Percentiles rank a stretch among this genome's conserved stretches.
phyloP scores from a whole-genome alignment of 106 monocot genomes.

The Dendrobium nobile region DNA sequence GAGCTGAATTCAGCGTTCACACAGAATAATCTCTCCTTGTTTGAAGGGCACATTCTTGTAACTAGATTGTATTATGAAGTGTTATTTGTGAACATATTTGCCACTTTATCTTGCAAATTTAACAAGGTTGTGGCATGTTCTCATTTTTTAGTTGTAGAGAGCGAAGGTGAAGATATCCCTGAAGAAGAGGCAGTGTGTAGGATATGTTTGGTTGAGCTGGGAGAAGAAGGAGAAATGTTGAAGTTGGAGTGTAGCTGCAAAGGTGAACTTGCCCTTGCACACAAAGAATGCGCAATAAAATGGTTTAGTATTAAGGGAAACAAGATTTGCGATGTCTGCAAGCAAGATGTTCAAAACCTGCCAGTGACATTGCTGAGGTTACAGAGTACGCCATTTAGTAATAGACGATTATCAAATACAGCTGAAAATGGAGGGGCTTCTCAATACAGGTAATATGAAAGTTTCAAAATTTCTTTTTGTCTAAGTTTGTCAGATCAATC shows the following conservation, averaged over 20 bases:
- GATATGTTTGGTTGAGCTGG: conserved; percentile 87
- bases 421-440: conserved; percentile 36
- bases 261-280: conserved; percentile 95
- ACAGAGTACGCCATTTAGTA: conserved; percentile 45
- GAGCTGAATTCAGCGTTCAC: no score
- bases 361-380: conserved; percentile 85
- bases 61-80: not conserved
- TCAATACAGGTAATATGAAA: conserved; percentile 42
- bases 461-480: not conserved
- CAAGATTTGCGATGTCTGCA: conserved; percentile 95
- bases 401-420: conserved; percentile 32
- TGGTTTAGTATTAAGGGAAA: conserved; percentile 99
- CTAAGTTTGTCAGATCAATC: not conserved
- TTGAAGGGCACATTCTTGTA: not conserved
- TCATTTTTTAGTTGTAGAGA: conserved; percentile 35
- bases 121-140: not conserved
- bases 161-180: conserved; percentile 78
- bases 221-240: conserved; percentile 86
- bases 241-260: conserved; percentile 99
- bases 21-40: no score
- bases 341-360: conserved; percentile 78
- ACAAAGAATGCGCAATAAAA: conserved; percentile 92
- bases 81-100: not conserved
- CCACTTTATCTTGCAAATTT: not conserved
- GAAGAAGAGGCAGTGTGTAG: conserved; percentile 98